Evolutionary conservation across 2,329 filamentous ascomycete species (phyloP).

Genomic region (Stromatinia cepivora): DNA sequence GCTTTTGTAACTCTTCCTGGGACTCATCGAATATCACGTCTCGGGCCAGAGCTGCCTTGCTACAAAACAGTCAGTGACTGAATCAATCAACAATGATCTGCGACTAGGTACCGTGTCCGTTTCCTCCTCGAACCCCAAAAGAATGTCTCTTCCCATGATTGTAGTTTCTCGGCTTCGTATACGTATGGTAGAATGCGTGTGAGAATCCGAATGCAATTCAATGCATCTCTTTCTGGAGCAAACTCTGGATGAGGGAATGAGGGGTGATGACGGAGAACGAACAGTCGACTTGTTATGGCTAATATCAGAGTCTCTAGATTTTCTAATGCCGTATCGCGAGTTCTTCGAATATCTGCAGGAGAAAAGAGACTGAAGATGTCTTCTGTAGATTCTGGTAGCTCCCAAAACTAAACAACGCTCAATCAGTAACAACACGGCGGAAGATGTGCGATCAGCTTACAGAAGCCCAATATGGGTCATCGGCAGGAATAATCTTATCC

Average conservation of each 20-base stretch:
- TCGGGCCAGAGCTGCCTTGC: constrained; percentile 62
- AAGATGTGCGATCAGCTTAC: constrained; percentile 52
- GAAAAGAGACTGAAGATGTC: constrained; percentile 97
- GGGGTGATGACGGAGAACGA: constrained; percentile 80
- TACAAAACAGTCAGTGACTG: constrained; percentile 38
- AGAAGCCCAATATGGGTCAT: constrained; percentile 91
- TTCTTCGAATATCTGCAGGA: constrained; percentile 81
- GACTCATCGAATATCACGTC: constrained; percentile 85
- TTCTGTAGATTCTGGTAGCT: constrained; percentile 90
- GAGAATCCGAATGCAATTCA: constrained; percentile 92
- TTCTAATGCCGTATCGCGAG: constrained; percentile 78
- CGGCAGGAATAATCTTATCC: constrained; percentile 79
- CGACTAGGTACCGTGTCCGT: constrained; percentile 50
- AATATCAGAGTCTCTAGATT: constrained; percentile 89
- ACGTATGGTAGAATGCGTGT: constrained; percentile 88
- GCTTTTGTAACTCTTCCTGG: constrained; percentile 53
- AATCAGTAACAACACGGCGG: constrained; percentile 25
- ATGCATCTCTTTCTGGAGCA: constrained; percentile 79
- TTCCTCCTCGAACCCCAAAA: constrained; percentile 82
- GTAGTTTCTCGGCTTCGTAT: constrained; percentile 83
- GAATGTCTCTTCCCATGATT: constrained; percentile 86
- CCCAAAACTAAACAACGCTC: constrained; percentile 74
- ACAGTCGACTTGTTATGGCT: constrained; percentile 79
- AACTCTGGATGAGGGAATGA: constrained; percentile 86
- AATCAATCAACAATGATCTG: not conserved